These are phyloP conservation scores for Phialophora tarda DNA, from an alignment of 2,329 filamentous ascomycete species.

Conservation along the genomic window DNA sequence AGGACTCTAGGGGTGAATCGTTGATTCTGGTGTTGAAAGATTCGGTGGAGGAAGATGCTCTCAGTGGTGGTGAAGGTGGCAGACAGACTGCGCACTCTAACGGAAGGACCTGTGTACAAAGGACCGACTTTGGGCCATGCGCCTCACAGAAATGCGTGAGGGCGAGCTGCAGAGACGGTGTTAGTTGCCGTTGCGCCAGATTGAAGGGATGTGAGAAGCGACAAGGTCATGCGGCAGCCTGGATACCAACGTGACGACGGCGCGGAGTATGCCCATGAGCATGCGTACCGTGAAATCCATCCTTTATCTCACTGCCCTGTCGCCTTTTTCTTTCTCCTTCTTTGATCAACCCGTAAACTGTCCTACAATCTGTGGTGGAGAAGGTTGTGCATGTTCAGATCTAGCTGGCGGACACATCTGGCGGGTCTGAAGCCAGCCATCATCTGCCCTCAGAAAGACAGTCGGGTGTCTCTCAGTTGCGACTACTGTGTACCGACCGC, in stretches of 20 bases:
- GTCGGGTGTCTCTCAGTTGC: background rate
- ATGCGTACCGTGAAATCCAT: constrained; percentile 36
- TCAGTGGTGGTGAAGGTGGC: constrained; percentile 48
- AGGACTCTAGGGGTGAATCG: constrained; percentile 28
- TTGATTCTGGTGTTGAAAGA: constrained; percentile 33
- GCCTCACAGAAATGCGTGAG: constrained; percentile 68
- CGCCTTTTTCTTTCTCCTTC: constrained; percentile 5
- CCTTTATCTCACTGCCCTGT: background rate
- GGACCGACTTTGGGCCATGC: constrained; percentile 66
- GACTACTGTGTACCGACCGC: constrained; percentile 1
- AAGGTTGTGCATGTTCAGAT: constrained; percentile 20
- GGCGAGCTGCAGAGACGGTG: constrained; percentile 56
- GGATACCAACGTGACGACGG: constrained; percentile 30
- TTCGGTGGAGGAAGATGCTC: constrained; percentile 46
- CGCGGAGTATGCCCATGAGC: background rate
- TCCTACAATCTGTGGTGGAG: constrained; percentile 22
- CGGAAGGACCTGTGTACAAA: constrained; percentile 64
- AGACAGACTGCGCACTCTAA: constrained; percentile 61
- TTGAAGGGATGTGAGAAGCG: background rate
- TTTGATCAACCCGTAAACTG: constrained; percentile 11
- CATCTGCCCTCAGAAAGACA: background rate
- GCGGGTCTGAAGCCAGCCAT: constrained; percentile 26
- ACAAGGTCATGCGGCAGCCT: constrained; percentile 21
- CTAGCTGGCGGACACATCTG: constrained; percentile 23
- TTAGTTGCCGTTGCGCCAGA: constrained; percentile 15